Base-by-base conservation (phyloP, 2,329 filamentous ascomycete genomes). In the Dactylellina leptospora region DNA sequence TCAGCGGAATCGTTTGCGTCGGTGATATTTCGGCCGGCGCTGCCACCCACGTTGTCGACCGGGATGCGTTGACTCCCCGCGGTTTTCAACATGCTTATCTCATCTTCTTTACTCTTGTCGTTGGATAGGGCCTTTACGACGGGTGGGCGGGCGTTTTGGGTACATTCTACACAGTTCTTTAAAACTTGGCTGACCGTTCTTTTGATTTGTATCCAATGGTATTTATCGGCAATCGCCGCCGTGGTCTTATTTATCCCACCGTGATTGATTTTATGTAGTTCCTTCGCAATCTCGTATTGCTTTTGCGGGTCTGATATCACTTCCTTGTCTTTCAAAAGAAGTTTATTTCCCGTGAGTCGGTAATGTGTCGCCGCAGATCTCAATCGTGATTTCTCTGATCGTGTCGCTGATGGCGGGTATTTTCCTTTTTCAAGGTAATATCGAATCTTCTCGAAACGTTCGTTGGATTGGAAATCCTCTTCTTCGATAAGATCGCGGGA, bases 231-330 rank as follows among this genome's bases (percentile, higher is more conserved):
- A 77, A 99, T 96, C 18, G 88, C 90, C 18, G 93, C 93, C 0
- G 93, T 97, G 0, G 93, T 97, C 82, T 97, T 97, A 83, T 99
- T 99, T 83, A 97, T 97, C 55, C 95, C 95, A 4, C 90, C 92
- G 78, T 99, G 95, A 42, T 88, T 85, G 64, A 84, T 81, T 58
- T 87, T 83, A 80, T 99, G 95, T 36, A 93, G 85, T 66, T 85
- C 83, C 47, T 90, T 85, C 10, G 93, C 91, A 76, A 97, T 95
- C 71, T 95, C 91, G 79, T 96, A 96, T 82, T 99, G 95, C 75
- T 88, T 87, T 77, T 90, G 87, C 10, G 92, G 91, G 79, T 97
- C 93, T 23, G 91, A 90, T 73, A 99, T 91, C 71, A 99, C 93
- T 81, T 97, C 93, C 81, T 97, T 97, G 78, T 93, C 93, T 81